These are phyloP conservation scores for Sugiyamaella japonica DNA, from an alignment of 1,139 yeast genomes.

Conservation along the genomic window DNA sequence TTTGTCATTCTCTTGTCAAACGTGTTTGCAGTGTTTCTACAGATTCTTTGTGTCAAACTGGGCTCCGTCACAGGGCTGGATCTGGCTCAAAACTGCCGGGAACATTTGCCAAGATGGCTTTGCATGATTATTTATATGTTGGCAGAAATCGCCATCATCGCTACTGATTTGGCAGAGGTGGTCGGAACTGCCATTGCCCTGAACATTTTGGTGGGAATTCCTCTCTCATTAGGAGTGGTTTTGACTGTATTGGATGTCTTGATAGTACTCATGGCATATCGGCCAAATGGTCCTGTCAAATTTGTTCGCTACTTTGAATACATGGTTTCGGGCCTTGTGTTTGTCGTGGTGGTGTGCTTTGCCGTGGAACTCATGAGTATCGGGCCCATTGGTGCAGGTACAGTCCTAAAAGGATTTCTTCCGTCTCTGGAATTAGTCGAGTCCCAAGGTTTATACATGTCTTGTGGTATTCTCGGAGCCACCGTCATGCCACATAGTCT, in stretches of 20 bases:
- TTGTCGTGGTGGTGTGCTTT: constrained; percentile 83
- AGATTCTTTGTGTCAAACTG: constrained; percentile 76
- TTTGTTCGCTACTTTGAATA: constrained; percentile 80
- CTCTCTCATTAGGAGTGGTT: constrained; percentile 75
- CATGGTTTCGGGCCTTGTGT: constrained; percentile 73
- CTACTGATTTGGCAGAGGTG: constrained; percentile 91
- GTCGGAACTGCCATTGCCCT: constrained; percentile 92
- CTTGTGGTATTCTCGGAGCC: constrained; percentile 92
- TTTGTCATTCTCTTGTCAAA: constrained; percentile 82
- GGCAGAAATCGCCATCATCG: constrained; percentile 87
- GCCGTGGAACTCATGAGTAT: constrained; percentile 68
- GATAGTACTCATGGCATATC: constrained; percentile 80
- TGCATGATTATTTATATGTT: constrained; percentile 65
- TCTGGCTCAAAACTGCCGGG: constrained; percentile 81
- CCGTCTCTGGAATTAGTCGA: constrained; percentile 76
- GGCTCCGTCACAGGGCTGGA: constrained; percentile 85
- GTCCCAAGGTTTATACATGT: constrained; percentile 76
- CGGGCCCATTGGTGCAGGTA: constrained; percentile 52
- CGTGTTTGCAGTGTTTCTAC: constrained; percentile 82
- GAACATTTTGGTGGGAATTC: constrained; percentile 75
- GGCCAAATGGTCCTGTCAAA: constrained; percentile 81
- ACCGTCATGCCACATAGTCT: constrained; percentile 98
- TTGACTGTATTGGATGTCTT: constrained; percentile 83
- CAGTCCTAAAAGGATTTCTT: constrained; percentile 68
- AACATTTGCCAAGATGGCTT: constrained; percentile 62